phyloP scores from a whole-genome alignment of 352 stramenopile species.

The Globisporangium abappressorium region DNA sequence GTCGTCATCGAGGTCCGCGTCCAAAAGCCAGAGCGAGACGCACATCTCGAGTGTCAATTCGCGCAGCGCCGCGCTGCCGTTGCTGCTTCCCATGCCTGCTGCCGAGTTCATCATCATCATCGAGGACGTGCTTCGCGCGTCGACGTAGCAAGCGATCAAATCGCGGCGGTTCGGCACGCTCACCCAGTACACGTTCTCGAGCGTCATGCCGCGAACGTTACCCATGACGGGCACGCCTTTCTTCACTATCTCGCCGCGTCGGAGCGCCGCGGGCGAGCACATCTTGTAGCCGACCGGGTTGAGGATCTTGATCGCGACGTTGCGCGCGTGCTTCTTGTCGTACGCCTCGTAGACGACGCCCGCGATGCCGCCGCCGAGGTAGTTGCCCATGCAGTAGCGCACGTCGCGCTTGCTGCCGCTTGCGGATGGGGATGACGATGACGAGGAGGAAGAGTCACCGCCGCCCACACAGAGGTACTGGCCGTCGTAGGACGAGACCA shows the following conservation, averaged over 20 bases:
- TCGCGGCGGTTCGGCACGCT: constrained; percentile 58
- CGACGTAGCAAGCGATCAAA: constrained; percentile 68
- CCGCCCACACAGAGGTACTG: constrained; percentile 60
- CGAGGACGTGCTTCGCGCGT: constrained; percentile 17
- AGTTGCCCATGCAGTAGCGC: constrained; percentile 88
- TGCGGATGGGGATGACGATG: constrained; percentile 6
- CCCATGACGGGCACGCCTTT: constrained; percentile 47
- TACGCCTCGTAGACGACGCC: constrained; percentile 92
- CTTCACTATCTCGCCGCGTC: constrained; percentile 87
- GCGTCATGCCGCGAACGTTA: constrained; percentile 57
- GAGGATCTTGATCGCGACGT: constrained; percentile 96
- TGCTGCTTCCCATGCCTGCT: background rate
- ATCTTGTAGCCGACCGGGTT: constrained; percentile 96
- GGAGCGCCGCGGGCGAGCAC: constrained; percentile 60
- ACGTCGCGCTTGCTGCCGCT: constrained; percentile 9
- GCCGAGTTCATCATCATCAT: background rate
- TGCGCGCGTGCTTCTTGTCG: constrained; percentile 67
- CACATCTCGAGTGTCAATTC: constrained; percentile 88
- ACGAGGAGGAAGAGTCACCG: constrained; percentile 19
- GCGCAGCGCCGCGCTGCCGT: constrained; percentile 24
- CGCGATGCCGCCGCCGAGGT: constrained; percentile 89
- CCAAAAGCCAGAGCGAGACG: constrained; percentile 74
- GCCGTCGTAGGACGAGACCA: constrained; percentile 75
- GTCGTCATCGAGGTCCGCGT: constrained; percentile 53
- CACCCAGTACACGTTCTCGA: constrained; percentile 81